Conservation (phyloP, 192 early-diverging fungal genomes). For the Obelidium mucronatum region DNA sequence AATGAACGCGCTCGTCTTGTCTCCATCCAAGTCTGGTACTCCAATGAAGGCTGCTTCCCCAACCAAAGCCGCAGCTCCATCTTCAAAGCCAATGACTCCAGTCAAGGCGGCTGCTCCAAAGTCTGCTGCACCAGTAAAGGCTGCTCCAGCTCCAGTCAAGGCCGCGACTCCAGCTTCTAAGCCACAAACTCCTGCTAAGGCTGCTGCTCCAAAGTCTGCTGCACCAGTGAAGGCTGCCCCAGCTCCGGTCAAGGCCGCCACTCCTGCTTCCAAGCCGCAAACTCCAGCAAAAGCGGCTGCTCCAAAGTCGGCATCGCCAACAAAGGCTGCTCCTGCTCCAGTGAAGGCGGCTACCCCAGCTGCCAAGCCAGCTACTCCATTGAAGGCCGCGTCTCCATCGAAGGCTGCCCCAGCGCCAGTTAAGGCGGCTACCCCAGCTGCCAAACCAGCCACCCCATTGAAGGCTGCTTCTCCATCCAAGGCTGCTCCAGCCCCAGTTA, state of each 20-base stretch:
- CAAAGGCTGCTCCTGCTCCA: conserved; percentile 20
- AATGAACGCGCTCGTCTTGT: neutral
- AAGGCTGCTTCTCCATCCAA: conserved; percentile 13
- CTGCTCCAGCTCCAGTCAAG: conserved; percentile 17
- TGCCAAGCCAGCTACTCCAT: neutral
- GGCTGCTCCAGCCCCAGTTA: conserved; percentile 17
- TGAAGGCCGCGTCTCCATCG: conserved; percentile 13
- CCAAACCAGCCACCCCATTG: conserved; percentile 10
- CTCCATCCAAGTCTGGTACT: conserved; percentile 18
- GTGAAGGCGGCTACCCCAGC: conserved; percentile 17
- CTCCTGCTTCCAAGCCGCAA: conserved; percentile 18
- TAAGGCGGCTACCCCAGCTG: neutral
- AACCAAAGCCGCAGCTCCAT: neutral
- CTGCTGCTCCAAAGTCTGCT: conserved; percentile 13
- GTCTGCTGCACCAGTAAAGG: conserved; percentile 16
- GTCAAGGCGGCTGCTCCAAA: neutral
- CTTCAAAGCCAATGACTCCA: neutral
- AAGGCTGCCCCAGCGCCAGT: conserved; percentile 8
- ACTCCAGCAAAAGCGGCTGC: neutral
- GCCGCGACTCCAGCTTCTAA: conserved; percentile 6
- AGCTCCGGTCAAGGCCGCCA: conserved; percentile 12
- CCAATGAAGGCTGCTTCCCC: conserved; percentile 18
- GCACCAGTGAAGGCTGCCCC: conserved; percentile 24
- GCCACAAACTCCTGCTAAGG: neutral
- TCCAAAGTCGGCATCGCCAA: conserved; percentile 4